These are phyloP conservation scores for Byssochlamys sp. DNA, from an alignment of 2,329 filamentous ascomycete genomes.

Conservation along the genomic window DNA sequence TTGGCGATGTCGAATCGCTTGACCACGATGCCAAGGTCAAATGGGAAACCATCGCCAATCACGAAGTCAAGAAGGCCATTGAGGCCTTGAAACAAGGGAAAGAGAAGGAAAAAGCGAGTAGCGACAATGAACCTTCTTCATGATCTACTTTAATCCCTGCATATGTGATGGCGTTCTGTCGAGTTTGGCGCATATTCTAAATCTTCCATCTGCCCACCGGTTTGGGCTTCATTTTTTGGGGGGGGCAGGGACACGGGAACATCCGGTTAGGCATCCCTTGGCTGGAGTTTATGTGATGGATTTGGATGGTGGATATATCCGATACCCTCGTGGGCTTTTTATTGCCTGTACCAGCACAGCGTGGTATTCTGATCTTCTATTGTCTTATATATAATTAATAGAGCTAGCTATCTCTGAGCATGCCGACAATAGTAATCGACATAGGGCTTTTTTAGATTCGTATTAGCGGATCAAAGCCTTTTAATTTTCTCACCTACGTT, in stretches of 20 bases:
- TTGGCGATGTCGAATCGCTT: constrained; percentile 48
- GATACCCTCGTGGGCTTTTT: neutral
- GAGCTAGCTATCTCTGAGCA: neutral
- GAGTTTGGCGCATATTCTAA: neutral
- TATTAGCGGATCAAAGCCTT: neutral
- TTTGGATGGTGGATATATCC: neutral
- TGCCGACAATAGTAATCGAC: neutral
- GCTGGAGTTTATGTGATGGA: neutral
- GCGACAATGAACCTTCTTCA: neutral
- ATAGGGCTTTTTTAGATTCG: neutral
- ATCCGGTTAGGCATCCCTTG: neutral
- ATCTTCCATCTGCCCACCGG: neutral
- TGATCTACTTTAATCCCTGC: neutral
- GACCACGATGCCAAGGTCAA: constrained; percentile 56
- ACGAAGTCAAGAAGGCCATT: constrained; percentile 70
- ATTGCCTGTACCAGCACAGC: neutral
- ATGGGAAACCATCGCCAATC: constrained; percentile 66
- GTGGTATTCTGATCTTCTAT: neutral
- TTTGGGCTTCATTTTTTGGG: neutral
- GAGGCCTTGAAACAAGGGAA: constrained; percentile 22
- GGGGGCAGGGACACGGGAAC: neutral
- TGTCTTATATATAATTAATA: neutral
- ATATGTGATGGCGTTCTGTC: constrained; percentile 3
- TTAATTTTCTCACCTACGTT: neutral
- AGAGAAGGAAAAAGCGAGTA: neutral